These are phyloP conservation scores for Saccharum officinarum DNA, from an alignment of 176 grass and related monocot species.

Conservation along the genomic window DNA sequence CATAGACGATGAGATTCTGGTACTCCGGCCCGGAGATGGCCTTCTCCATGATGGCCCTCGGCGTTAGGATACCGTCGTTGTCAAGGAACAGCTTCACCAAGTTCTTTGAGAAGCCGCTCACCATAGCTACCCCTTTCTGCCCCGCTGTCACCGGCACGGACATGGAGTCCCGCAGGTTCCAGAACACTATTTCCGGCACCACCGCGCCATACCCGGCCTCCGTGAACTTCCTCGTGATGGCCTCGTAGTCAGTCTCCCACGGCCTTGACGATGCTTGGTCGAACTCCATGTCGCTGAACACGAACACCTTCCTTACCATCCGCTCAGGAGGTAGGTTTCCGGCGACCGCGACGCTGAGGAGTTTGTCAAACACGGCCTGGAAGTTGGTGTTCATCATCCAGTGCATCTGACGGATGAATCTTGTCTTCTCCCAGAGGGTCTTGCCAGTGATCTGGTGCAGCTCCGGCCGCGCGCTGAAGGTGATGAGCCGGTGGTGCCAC, in stretches of 20 bases:
- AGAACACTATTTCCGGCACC: conserved; percentile 71
- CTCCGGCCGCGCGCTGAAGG: conserved; percentile 49
- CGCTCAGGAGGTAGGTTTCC: conserved; percentile 38
- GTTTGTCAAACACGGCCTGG: conserved; percentile 66
- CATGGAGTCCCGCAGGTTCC: conserved; percentile 60
- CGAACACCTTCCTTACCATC: conserved; percentile 68
- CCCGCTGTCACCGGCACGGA: conserved; percentile 44
- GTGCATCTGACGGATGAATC: conserved; percentile 41
- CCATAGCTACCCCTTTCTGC: conserved; percentile 67
- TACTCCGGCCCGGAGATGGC: conserved; percentile 58
- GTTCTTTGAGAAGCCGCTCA: conserved; percentile 85
- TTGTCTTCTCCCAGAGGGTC: conserved; percentile 29
- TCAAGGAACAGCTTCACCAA: conserved; percentile 68
- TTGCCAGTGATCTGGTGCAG: conserved; percentile 42
- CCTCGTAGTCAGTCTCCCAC: conserved; percentile 86
- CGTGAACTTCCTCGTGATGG: conserved; percentile 53
- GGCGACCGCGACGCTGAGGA: not conserved
- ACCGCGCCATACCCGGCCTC: conserved; percentile 56
- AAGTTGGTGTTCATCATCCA: conserved; percentile 39
- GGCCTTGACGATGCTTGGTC: conserved; percentile 50
- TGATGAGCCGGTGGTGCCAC: conserved; percentile 59
- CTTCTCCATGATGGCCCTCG: conserved; percentile 54
- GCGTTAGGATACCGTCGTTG: conserved; percentile 35
- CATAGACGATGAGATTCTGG: conserved; percentile 44
- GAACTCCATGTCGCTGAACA: conserved; percentile 97